Evolutionary conservation across 164 flowering plant genomes (phyloP).

Genomic region (Annona cherimola): DNA sequence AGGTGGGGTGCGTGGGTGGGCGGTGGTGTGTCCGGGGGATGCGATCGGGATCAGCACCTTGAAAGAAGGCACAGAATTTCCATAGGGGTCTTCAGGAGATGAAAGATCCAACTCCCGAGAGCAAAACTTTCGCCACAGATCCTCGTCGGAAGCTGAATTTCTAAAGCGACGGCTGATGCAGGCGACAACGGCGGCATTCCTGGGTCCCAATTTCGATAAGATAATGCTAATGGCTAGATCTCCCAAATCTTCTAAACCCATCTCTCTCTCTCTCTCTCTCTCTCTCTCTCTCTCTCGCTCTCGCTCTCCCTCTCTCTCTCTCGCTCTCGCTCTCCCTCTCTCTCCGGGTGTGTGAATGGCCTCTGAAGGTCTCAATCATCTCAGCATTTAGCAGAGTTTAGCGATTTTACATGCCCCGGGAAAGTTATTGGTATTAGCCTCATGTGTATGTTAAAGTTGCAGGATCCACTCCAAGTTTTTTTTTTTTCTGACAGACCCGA

Average conservation of each 20-base stretch:
- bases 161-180: constrained; percentile 45
- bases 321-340: constrained; percentile 4
- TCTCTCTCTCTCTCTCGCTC: constrained; percentile 8
- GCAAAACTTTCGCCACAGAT: constrained; percentile 61
- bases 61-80: constrained; percentile 64
- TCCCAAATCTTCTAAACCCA: constrained; percentile 46
- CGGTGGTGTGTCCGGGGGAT: too few species aligned
- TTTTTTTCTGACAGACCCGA: too few species aligned
- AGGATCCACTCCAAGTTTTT: too few species aligned
- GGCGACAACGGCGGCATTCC: constrained; percentile 35
- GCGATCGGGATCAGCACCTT: constrained; percentile 34
- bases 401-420: too few species aligned
- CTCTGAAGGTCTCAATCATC: too few species aligned
- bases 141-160: constrained; percentile 55
- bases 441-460: too few species aligned
- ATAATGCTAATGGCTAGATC: constrained; percentile 48
- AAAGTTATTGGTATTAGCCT: too few species aligned
- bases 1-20: too few species aligned
- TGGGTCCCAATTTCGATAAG: constrained; percentile 40
- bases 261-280: constrained; percentile 7
- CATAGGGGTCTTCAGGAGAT: constrained; percentile 50
- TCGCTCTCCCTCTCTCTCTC: constrained; percentile 5
- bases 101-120: constrained; percentile 47
- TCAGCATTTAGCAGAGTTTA: too few species aligned
- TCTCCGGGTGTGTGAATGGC: too few species aligned